Base-by-base conservation (phyloP, 768 basidiomycete genomes). In the Coprinopsis marcescibilis region DNA sequence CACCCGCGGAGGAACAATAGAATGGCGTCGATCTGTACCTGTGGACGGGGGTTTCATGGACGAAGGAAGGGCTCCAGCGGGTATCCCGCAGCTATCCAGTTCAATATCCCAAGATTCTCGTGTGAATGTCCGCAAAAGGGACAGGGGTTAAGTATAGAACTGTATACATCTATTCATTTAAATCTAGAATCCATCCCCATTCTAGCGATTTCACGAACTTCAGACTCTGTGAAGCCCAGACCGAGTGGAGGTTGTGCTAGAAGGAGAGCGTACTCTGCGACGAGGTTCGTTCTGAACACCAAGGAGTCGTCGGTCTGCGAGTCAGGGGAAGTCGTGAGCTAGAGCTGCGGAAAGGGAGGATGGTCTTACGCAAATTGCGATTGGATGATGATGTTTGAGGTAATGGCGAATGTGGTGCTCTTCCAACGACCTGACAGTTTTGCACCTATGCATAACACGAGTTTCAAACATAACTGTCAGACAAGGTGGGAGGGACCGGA, bases 261-360 rank as follows among this genome's bases (percentile, higher is more conserved):
- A 27, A 92, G 75, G 4, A 91, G 66, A 0, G 89, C 87, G 52
- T 92, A 92, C 60, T 92, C 89, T 2, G 71, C 86, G 0, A 82
- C 57, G 2, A 91, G 68, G 2, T 83, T 81, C 7, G 81, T 90
- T 20, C 78, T 76, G 65, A 91, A 91, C 0, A 82, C 81, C 14
- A 92, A 78, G 3, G 73, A 79, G 59, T 92, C 89, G 58, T 91
- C 89, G 25, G 89, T 91, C 89, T 90, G 53, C 36, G 32, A 50
- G 32, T n/a, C 33, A 27, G 29, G 12, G 20, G 26, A 37, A 30
- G 42, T 30, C 20, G 27, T 27, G 36, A 36, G 29, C 17, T n/a
- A 10, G 38, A 23, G 13, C 21, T 5, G 14, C 35, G n/a, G n/a
- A n/a, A n/a, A n/a, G 23, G n/a, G 34, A 15, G 24, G 26, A 20